Conservation (phyloP, 2,329 filamentous ascomycete genomes). For the Westerdykella ornata region DNA sequence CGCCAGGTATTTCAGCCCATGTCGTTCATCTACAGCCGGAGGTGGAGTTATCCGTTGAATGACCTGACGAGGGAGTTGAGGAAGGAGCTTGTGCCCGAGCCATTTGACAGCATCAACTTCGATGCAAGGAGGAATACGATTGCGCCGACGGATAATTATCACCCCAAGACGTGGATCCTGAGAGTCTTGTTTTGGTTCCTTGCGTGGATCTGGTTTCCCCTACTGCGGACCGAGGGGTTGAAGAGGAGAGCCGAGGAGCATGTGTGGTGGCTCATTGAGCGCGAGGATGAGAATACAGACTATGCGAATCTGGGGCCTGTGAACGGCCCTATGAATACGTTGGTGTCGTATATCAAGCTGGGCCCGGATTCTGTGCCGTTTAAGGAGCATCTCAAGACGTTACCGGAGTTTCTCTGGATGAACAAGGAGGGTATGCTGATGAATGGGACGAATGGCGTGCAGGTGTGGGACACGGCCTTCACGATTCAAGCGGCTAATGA, state of each 20-base stretch:
- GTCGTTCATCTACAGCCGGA: slow-evolving; percentile 80
- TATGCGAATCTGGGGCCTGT: slow-evolving; percentile 83
- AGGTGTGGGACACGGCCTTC: slow-evolving; percentile 94
- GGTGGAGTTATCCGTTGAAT: slow-evolving; percentile 70
- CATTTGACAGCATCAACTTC: slow-evolving; percentile 74
- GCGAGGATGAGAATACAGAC: slow-evolving; percentile 90
- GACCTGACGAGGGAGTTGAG: slow-evolving; percentile 65
- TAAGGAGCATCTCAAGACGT: slow-evolving; percentile 67
- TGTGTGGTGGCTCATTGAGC: slow-evolving; percentile 74
- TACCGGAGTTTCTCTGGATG: slow-evolving; percentile 86
- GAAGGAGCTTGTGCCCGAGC: slow-evolving; percentile 74
- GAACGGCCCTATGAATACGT: slow-evolving; percentile 82
- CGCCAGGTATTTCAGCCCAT: slow-evolving; percentile 94
- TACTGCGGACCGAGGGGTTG: slow-evolving; percentile 60
- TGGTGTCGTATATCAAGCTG: slow-evolving; percentile 77
- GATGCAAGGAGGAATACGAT: slow-evolving; percentile 74
- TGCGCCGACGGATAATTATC: slow-evolving; percentile 73
- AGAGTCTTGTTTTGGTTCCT: slow-evolving; percentile 72
- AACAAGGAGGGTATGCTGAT: slow-evolving; percentile 87
- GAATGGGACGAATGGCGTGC: slow-evolving; percentile 97
- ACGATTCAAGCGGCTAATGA: slow-evolving; percentile 75
- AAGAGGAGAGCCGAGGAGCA: slow-evolving; percentile 70
- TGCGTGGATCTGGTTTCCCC: slow-evolving; percentile 73
- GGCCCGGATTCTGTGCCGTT: slow-evolving; percentile 68
- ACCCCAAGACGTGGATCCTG: slow-evolving; percentile 81